Evolutionary conservation across 345 rosid species (phyloP).

Genomic region (Aquilaria yunnanensis): DNA sequence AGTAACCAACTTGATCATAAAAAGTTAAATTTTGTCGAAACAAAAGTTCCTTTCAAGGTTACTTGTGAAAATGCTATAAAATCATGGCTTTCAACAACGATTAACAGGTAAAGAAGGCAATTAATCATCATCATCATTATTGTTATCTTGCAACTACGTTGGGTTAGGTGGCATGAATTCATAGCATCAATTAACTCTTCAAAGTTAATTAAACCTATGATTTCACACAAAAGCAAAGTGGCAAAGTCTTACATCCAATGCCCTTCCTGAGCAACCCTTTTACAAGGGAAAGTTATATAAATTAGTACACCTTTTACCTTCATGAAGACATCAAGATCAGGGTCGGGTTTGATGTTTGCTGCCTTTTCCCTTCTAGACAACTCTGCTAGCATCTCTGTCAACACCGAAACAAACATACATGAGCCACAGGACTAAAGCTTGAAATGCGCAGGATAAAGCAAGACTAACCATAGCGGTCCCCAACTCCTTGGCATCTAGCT

Average conservation of each 20-base stretch:
- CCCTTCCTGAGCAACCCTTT: neutral
- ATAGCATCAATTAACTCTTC: no score
- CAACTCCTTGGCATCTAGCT: conserved; percentile 79
- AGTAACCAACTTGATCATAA: neutral
- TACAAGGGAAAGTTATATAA: neutral
- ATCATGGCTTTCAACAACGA: no score
- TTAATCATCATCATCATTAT: no score
- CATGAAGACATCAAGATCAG: conserved; percentile 75
- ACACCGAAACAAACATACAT: neutral
- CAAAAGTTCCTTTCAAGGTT: no score
- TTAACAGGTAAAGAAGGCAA: no score
- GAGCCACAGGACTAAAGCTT: neutral
- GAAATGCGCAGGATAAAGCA: neutral
- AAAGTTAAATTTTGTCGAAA: neutral
- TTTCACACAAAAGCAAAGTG: no score
- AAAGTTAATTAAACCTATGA: no score
- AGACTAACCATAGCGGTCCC: conserved; percentile 42
- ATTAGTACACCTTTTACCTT: conserved; percentile 39
- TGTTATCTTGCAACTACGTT: no score
- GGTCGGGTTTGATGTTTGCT: conserved; percentile 65
- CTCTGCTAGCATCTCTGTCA: conserved; percentile 62
- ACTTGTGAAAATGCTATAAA: no score
- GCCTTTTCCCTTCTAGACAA: conserved; percentile 68
- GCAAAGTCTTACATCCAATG: no score
- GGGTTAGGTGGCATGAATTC: no score